These are phyloP conservation scores for Colletotrichum paranaense DNA, from an alignment of 2,329 filamentous ascomycete species.

Conservation along the genomic window DNA sequence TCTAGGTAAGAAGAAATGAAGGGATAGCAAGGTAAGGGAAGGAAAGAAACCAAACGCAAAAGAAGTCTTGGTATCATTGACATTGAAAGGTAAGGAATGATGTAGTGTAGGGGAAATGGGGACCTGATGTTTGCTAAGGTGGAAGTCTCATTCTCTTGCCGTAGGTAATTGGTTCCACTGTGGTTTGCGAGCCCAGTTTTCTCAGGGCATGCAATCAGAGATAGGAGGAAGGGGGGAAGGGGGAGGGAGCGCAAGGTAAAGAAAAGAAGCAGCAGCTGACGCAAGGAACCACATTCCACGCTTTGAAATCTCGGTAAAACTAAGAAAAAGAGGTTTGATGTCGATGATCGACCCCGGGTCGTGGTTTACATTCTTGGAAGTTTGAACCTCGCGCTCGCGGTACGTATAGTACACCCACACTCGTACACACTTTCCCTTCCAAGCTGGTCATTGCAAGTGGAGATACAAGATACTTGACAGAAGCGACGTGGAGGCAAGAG, in stretches of 20 bases:
- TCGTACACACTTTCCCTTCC: neutral
- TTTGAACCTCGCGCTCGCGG: neutral
- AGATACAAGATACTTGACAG: neutral
- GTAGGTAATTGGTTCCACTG: slow-evolving; percentile 11
- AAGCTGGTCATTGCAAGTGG: neutral
- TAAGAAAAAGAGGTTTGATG: neutral
- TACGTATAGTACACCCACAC: neutral
- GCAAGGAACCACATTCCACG: slow-evolving; percentile 17
- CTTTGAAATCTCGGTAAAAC: neutral
- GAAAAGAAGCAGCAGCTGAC: slow-evolving; percentile 1
- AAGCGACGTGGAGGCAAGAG: slow-evolving; percentile 13
- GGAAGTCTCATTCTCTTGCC: neutral
- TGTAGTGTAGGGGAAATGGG: neutral
- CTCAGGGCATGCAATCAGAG: neutral
- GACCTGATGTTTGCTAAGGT: slow-evolving; percentile 5
- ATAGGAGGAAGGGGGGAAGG: neutral
- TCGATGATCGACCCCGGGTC: neutral
- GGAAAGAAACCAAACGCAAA: neutral
- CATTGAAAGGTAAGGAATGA: neutral
- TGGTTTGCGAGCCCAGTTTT: neutral
- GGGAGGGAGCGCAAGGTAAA: neutral
- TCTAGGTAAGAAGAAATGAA: neutral
- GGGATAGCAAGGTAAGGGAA: neutral
- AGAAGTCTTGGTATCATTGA: neutral
- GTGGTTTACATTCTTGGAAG: neutral